Percentiles rank a stretch among this genome's conserved stretches.
These are phyloP conservation scores for Hypoxylon sp. DNA, from an alignment of 2,329 filamentous ascomycete species.

Conservation along the genomic window DNA sequence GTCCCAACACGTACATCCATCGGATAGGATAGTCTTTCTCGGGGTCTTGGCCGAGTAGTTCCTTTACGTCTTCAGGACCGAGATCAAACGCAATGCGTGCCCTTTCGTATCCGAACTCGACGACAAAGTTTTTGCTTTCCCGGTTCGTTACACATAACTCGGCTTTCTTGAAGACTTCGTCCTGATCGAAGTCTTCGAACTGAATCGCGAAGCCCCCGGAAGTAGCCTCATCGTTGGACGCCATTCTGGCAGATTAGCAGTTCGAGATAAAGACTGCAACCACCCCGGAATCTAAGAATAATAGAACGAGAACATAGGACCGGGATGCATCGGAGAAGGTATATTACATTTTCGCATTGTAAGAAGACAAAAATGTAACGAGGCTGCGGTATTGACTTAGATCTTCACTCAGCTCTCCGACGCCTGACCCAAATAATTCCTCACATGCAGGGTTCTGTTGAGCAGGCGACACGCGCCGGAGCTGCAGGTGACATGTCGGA, in stretches of 20 bases:
- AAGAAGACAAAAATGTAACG: constrained; percentile 13
- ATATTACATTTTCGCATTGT: constrained; percentile 22
- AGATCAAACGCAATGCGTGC: constrained; percentile 72
- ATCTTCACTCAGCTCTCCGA: constrained; percentile 20
- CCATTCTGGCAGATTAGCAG: constrained; percentile 26
- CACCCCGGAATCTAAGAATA: not conserved
- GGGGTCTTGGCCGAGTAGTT: constrained; percentile 54
- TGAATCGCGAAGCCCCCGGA: constrained; percentile 32
- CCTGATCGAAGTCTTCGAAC: constrained; percentile 69
- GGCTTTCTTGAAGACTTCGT: constrained; percentile 61
- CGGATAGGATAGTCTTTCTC: constrained; percentile 65
- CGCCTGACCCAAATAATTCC: constrained; percentile 29
- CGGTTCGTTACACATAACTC: constrained; percentile 59
- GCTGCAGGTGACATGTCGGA: constrained; percentile 32
- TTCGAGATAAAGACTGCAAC: constrained; percentile 5
- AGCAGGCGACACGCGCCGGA: constrained; percentile 33
- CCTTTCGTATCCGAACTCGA: constrained; percentile 72
- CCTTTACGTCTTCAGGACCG: constrained; percentile 57
- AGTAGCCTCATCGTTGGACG: constrained; percentile 17
- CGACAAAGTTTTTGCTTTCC: constrained; percentile 70
- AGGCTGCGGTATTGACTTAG: constrained; percentile 18
- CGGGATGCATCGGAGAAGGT: constrained; percentile 6
- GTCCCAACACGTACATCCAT: constrained; percentile 73
- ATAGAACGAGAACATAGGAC: constrained; percentile 1
- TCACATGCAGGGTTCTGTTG: constrained; percentile 33